Evolutionary conservation across 2,329 filamentous ascomycete species (phyloP).

Genomic region (Colletotrichum sp.): DNA sequence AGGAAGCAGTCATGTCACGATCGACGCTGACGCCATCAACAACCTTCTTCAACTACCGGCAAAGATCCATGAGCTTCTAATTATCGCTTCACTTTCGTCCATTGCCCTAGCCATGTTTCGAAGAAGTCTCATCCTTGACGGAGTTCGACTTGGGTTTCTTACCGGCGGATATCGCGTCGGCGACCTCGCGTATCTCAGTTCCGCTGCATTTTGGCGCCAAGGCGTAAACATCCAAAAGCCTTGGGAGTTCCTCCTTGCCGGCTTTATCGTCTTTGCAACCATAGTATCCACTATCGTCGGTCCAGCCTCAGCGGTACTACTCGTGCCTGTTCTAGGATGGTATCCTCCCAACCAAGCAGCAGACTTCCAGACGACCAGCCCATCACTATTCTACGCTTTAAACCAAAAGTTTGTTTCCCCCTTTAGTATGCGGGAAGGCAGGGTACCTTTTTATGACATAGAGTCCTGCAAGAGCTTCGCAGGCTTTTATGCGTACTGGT

Average conservation of each 20-base stretch:
- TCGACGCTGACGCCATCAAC: neutral
- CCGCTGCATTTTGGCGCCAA: neutral
- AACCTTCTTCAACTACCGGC: neutral
- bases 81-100: neutral
- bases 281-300: neutral
- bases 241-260: neutral
- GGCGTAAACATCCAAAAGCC: neutral
- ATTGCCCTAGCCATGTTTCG: neutral
- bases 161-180: slow-evolving; percentile 12
- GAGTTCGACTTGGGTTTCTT: slow-evolving; percentile 1
- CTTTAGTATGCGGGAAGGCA: neutral
- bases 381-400: neutral
- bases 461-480: neutral
- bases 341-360: neutral
- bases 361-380: neutral
- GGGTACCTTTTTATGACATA: no score
- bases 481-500: neutral
- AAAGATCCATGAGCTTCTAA: neutral
- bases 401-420: neutral
- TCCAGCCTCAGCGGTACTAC: slow-evolving; percentile 1
- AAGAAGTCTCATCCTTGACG: neutral
- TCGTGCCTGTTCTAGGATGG: slow-evolving; percentile 1
- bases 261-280: neutral
- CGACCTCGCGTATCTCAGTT: neutral
- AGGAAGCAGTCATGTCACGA: no score